Percentiles rank a stretch among this genome's conserved stretches.
phyloP scores from a whole-genome alignment of 179 eudicot genomes.

The Silene noctiflora region DNA sequence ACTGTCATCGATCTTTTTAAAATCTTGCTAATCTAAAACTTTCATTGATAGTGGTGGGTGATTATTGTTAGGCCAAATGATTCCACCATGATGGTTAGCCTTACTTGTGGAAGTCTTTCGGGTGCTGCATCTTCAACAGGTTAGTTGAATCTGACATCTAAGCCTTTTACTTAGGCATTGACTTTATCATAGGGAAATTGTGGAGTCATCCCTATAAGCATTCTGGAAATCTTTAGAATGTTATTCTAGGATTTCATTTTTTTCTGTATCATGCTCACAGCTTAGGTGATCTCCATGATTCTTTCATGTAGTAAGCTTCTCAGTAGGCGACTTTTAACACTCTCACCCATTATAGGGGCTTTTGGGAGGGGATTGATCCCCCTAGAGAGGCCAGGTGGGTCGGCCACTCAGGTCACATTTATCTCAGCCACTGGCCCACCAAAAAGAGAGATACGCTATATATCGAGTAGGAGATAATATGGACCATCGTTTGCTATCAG shows the following conservation, averaged over 20 bases:
- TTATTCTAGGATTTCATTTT: not conserved
- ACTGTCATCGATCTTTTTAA: not conserved
- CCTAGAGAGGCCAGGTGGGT: no score
- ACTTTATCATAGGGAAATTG: not conserved
- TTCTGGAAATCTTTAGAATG: not conserved
- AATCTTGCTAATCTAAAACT: not conserved
- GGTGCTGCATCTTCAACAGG: slow-evolving; percentile 85
- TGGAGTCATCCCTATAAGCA: not conserved
- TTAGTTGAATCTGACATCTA: slow-evolving; percentile 18
- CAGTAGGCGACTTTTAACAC: not conserved
- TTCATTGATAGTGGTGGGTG: not conserved
- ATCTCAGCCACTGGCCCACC: no score
- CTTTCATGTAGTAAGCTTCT: not conserved
- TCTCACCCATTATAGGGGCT: not conserved
- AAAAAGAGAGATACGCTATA: no score
- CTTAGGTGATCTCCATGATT: no score
- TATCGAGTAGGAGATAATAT: no score
- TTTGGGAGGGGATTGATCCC: no score
- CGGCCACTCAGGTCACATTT: no score
- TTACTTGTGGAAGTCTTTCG: slow-evolving; percentile 78
- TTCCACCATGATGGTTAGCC: slow-evolving; percentile 58
- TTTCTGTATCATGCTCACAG: no score
- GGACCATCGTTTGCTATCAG: not conserved
- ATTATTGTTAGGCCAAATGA: slow-evolving; percentile 56
- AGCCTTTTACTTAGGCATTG: not conserved